Percentiles rank a stretch among this genome's conserved stretches.
phyloP scores from a whole-genome alignment of 2,329 filamentous ascomycete genomes.

The Pseudogymnoascus sp. region DNA sequence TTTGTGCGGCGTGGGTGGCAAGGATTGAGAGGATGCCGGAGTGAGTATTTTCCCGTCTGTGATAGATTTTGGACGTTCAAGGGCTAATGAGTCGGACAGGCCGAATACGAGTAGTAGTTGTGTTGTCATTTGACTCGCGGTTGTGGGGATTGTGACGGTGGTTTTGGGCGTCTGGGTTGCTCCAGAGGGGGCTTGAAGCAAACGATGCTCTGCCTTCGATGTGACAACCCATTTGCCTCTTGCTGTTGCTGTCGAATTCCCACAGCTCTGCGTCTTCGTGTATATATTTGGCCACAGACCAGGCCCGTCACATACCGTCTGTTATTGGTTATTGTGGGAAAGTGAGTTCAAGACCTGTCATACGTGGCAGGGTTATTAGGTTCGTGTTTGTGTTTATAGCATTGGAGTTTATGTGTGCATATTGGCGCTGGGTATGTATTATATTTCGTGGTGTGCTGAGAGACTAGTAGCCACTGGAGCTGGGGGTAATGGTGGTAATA shows the following conservation, averaged over 20 bases:
- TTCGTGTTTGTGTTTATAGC: neutral
- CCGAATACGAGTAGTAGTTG: slow-evolving; percentile 6
- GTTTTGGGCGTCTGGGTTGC: slow-evolving; percentile 3
- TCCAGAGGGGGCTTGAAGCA: neutral
- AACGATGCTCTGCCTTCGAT: neutral
- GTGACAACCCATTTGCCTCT: neutral
- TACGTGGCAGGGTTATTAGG: neutral
- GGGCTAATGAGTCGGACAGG: neutral
- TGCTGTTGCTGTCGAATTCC: neutral
- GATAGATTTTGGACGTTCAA: neutral
- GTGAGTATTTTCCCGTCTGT: neutral
- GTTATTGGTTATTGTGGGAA: neutral
- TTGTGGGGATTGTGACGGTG: slow-evolving; percentile 5
- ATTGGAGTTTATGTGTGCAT: neutral
- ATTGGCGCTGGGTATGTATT: neutral
- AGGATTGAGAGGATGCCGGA: slow-evolving; percentile 32
- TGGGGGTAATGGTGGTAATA: neutral
- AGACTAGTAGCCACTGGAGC: neutral
- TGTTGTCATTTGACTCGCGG: slow-evolving; percentile 5
- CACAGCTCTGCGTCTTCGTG: neutral
- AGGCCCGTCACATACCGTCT: neutral
- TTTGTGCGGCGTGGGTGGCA: slow-evolving; percentile 71
- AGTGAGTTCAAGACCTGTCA: neutral
- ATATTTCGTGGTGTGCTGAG: neutral
- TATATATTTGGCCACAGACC: neutral